Conservation (phyloP, 169 alveolate genomes). For the Plasmodium fragile region DNA sequence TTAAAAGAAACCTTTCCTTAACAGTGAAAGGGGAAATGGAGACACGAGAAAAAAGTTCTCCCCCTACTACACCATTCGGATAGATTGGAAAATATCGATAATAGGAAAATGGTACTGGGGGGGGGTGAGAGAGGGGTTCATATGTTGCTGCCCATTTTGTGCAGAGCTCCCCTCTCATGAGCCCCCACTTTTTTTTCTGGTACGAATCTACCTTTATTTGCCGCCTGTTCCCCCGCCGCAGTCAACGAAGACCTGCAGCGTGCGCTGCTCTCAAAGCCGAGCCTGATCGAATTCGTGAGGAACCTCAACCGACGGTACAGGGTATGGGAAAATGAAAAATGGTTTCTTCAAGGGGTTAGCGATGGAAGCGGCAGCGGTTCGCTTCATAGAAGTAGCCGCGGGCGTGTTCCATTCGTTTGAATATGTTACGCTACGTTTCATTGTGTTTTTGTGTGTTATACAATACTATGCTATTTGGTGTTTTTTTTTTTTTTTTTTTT, state of each 20-base stretch:
- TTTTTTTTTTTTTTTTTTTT: no score
- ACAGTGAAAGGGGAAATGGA: not conserved
- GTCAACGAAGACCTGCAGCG: conserved; percentile 48
- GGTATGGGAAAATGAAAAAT: conserved; percentile 69
- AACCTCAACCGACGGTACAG: conserved; percentile 17
- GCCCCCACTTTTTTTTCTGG: not conserved
- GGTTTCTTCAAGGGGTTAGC: conserved; percentile 43
- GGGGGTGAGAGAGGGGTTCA: not conserved
- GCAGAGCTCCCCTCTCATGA: not conserved
- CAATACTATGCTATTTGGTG: not conserved
- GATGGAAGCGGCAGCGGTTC: not conserved
- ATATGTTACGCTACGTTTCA: not conserved
- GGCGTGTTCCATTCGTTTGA: not conserved
- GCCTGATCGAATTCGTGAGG: conserved; percentile 52
- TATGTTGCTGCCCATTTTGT: not conserved
- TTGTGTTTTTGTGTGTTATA: not conserved
- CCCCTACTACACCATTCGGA: not conserved
- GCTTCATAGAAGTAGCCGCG: not conserved
- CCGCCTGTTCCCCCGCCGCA: not conserved
- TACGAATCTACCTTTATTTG: not conserved
- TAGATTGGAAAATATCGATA: not conserved
- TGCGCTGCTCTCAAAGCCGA: conserved; percentile 49
- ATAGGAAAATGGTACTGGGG: not conserved
- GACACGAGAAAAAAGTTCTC: not conserved
- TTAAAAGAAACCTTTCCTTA: not conserved